A percentile compares a stretch with the other conserved stretches of the same genome.
phyloP scores from a whole-genome alignment of 768 basidiomycete genomes.

The Russula brevipes region DNA sequence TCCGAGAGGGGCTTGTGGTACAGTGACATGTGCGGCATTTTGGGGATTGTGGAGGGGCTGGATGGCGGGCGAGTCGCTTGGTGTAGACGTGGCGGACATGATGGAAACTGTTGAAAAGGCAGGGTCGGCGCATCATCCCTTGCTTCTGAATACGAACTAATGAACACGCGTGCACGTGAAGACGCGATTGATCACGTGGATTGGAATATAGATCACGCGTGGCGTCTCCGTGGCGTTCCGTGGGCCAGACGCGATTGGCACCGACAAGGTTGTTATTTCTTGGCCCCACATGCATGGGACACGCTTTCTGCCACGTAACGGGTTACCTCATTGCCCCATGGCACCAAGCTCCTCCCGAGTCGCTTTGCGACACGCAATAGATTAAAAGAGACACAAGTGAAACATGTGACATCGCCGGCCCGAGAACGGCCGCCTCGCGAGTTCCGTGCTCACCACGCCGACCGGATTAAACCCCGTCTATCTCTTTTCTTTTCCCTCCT shows the following conservation, averaged over 20 bases:
- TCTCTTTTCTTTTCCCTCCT: slow-evolving; percentile 7
- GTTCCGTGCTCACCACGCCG: slow-evolving; percentile 6
- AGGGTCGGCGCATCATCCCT: background rate
- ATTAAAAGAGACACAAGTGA: background rate
- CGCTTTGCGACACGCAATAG: too few relatives aligned
- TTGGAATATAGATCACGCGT: background rate
- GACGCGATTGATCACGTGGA: slow-evolving; percentile 22
- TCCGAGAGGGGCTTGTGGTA: slow-evolving; percentile 77
- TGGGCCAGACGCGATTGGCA: too few relatives aligned
- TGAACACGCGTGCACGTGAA: slow-evolving; percentile 23
- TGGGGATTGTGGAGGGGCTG: slow-evolving; percentile 84
- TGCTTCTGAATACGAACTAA: background rate
- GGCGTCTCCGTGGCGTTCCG: too few relatives aligned
- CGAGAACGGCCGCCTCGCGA: background rate
- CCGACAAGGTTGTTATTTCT: too few relatives aligned
- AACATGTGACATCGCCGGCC: background rate
- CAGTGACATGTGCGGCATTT: slow-evolving; percentile 70
- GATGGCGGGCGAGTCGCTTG: slow-evolving; percentile 65
- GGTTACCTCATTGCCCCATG: too few relatives aligned
- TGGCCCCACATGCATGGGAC: too few relatives aligned
- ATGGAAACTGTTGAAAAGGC: slow-evolving; percentile 25
- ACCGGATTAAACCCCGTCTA: slow-evolving; percentile 16
- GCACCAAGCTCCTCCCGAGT: too few relatives aligned
- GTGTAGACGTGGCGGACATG: slow-evolving; percentile 54
- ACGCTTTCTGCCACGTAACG: too few relatives aligned